These are phyloP conservation scores for Aegle marmelos DNA, from an alignment of 345 rosid species.

Conservation along the genomic window DNA sequence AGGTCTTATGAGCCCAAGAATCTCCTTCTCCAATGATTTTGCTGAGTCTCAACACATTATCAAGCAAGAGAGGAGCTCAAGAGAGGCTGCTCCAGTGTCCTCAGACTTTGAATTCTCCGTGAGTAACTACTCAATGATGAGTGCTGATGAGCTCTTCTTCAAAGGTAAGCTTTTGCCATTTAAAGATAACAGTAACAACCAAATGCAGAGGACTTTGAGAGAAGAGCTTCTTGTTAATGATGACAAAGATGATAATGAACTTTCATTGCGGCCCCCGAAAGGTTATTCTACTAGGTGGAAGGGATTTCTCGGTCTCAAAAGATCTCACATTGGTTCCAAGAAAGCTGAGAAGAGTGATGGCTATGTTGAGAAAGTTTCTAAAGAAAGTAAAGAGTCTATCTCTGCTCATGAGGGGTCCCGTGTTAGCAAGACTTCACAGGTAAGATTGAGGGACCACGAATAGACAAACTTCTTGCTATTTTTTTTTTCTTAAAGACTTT, in stretches of 20 bases:
- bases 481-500: neutral
- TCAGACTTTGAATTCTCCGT: constrained; percentile 92
- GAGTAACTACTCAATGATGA: constrained; percentile 76
- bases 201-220: constrained; percentile 74
- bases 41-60: constrained; percentile 53
- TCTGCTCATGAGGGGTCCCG: constrained; percentile 24
- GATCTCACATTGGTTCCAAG: constrained; percentile 69
- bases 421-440: constrained; percentile 35
- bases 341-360: constrained; percentile 45
- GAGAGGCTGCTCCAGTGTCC: constrained; percentile 40
- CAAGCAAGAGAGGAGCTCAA: constrained; percentile 41
- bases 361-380: constrained; percentile 26
- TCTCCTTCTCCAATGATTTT: constrained; percentile 87
- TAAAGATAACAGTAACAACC: constrained; percentile 46
- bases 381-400: constrained; percentile 34
- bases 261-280: constrained; percentile 55
- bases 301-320: constrained; percentile 78
- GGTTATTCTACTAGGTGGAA: constrained; percentile 69
- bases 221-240: constrained; percentile 76
- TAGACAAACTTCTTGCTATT: neutral
- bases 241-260: constrained; percentile 27
- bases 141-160: constrained; percentile 91
- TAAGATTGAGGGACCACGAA: neutral
- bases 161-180: constrained; percentile 89
- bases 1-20: constrained; percentile 75